Percentiles rank a stretch among this genome's conserved stretches.
phyloP scores from a whole-genome alignment of 345 rosid genomes.

The Raphanus raphanistrum region DNA sequence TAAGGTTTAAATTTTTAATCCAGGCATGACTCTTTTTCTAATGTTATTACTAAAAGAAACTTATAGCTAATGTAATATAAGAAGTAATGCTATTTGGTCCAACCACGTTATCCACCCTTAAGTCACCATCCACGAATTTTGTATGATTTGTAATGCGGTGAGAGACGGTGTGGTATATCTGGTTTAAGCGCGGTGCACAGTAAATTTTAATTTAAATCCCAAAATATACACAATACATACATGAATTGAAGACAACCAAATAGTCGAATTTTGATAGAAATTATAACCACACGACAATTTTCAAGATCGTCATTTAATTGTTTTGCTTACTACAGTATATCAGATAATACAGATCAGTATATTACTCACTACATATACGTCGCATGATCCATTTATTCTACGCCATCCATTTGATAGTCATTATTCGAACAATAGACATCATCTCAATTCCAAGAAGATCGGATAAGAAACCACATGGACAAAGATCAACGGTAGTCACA shows the following conservation, averaged over 20 bases:
- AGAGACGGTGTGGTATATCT: neutral
- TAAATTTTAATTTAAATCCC: neutral
- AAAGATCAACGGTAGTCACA: conserved; percentile 28
- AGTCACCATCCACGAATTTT: neutral
- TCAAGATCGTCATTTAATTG: neutral
- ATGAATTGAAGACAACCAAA: neutral
- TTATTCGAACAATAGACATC: neutral
- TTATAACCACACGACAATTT: neutral
- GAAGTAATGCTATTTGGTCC: neutral
- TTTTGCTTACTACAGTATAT: neutral
- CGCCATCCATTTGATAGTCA: neutral
- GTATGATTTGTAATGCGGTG: neutral
- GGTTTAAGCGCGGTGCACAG: neutral
- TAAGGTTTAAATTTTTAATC: neutral
- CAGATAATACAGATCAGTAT: neutral
- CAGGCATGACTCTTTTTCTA: neutral
- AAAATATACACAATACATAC: neutral
- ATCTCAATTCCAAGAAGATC: conserved; percentile 7
- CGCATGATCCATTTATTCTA: neutral
- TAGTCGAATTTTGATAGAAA: neutral
- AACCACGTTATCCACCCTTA: neutral
- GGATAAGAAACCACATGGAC: conserved; percentile 41
- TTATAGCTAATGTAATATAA: neutral
- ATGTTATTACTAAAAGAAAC: neutral
- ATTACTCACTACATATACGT: neutral